Base-by-base conservation (phyloP, 2,329 filamentous ascomycete genomes). In the Pyrenochaeta sp. region DNA sequence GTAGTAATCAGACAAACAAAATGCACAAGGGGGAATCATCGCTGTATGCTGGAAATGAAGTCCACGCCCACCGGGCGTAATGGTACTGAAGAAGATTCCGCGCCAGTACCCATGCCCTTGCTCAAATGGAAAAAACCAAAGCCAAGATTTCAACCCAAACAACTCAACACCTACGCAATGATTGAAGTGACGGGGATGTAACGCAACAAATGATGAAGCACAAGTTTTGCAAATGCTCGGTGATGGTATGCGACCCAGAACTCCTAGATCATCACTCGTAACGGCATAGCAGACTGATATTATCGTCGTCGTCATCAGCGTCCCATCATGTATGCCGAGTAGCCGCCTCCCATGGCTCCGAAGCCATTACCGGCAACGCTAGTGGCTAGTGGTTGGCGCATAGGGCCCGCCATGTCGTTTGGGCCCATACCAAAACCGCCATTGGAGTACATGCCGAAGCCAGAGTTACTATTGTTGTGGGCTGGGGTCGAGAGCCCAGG, bases 401-500 rank as follows among this genome's bases (percentile, higher is more conserved):
- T 66, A 19, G 69, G 67, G 52, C 70, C 69, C 7, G 65, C 66
- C 72, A 78, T 75, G 34, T 76, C 75, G 52, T 76, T 76, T 13
- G 62, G 59, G 24, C 61, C 64, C 65, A 76, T 71, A 1, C 74
- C 75, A 39, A 77, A 78, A 3, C 73, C 71, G 12, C 73, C 73
- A 42, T 75, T 78, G 43, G 75, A 71, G 47, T 77, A 77, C 71
- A 76, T 72, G 52, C 69, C 71, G 51, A 77, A 78, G 30, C 67
- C 68, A 46, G 72, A 73, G 40, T 66, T 58, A 12, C 66, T 67
- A 47, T 72, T 75, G 43, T 71, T 52, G 46, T 76, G 68, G n/a
- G 62, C 59, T 34, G 73, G 65, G 30, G 72, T 72, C 45, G 73
- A 82, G 34, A 94, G 81, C 12, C 91, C 91, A 1, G 92, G 91